These are phyloP conservation scores for Schwanniomyces pseudopolymorphus DNA, from an alignment of 805 yeast genomes.

Conservation along the genomic window DNA sequence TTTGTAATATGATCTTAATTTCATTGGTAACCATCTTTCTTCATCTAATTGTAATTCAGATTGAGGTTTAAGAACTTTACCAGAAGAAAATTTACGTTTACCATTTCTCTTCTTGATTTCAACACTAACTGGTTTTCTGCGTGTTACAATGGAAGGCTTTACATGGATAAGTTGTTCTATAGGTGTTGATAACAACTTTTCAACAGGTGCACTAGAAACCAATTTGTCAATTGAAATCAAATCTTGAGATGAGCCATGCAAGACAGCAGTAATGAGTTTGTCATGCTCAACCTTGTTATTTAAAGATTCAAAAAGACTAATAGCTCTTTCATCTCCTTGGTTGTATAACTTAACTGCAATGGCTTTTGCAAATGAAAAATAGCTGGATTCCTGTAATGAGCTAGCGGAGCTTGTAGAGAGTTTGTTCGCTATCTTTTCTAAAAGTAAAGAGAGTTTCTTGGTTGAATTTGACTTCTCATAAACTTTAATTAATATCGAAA, in stretches of 20 bases:
- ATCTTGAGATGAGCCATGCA: conserved; percentile 15
- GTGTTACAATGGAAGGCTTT: conserved; percentile 5
- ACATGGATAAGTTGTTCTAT: conserved; percentile 26
- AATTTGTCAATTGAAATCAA: conserved; percentile 25
- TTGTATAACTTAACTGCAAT: conserved; percentile 30
- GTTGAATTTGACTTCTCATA: conserved; percentile 45
- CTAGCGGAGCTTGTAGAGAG: conserved; percentile 5
- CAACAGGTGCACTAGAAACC: conserved; percentile 19
- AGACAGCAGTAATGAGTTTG: conserved; percentile 19
- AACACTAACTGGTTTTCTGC: conserved; percentile 1
- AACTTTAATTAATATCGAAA: conserved; percentile 48
- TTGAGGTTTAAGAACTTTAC: conserved; percentile 25
- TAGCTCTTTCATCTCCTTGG: conserved; percentile 12
- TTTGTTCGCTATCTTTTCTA: conserved; percentile 14
- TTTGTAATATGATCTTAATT: conserved; percentile 79
- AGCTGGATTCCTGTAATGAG: conserved; percentile 10
- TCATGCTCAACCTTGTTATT: conserved; percentile 20
- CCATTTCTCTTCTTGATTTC: conserved; percentile 24
- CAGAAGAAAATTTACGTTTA: conserved; percentile 26
- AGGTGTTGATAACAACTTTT: conserved; percentile 31
- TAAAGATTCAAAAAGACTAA: conserved; percentile 21
- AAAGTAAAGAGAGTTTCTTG: conserved; percentile 25
- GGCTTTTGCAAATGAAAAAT: conserved; percentile 27
- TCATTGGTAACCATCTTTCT: conserved; percentile 91
- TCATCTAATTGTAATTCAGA: conserved; percentile 33